These are phyloP conservation scores for Malus orientalis DNA, from an alignment of 306 rosid genomes.

Conservation along the genomic window DNA sequence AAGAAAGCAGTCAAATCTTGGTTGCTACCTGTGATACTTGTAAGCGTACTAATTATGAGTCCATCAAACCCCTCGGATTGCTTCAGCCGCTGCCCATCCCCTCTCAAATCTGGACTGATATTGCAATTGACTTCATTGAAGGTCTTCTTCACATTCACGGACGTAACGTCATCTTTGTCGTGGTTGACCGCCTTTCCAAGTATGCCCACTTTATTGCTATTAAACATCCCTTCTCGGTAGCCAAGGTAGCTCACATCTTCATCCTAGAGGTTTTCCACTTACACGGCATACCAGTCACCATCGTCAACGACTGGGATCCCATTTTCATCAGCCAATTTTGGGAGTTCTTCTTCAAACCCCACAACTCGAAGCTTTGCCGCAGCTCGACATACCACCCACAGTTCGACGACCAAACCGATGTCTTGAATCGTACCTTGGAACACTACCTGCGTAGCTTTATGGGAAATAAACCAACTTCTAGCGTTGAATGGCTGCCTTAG, in stretches of 20 bases:
- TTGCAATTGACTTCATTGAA: not conserved
- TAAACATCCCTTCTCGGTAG: not conserved
- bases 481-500: too few species aligned
- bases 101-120: not conserved
- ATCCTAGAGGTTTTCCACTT: not conserved
- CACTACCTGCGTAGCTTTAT: too few species aligned
- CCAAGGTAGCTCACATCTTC: not conserved
- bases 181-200: not conserved
- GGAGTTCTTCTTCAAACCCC: not conserved
- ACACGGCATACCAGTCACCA: not conserved
- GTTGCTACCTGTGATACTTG: too few species aligned
- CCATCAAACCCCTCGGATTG: too few species aligned
- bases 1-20: too few species aligned
- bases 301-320: not conserved
- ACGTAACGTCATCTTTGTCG: not conserved
- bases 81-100: too few species aligned
- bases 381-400: too few species aligned
- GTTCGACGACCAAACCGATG: too few species aligned
- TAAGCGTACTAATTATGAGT: too few species aligned
- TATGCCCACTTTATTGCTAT: not conserved
- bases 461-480: too few species aligned
- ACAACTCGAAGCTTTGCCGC: too few species aligned
- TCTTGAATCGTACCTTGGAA: too few species aligned
- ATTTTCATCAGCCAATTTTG: not conserved
- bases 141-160: not conserved